Conservation (phyloP, 768 basidiomycete genomes). For the Lactarius akahatsu region DNA sequence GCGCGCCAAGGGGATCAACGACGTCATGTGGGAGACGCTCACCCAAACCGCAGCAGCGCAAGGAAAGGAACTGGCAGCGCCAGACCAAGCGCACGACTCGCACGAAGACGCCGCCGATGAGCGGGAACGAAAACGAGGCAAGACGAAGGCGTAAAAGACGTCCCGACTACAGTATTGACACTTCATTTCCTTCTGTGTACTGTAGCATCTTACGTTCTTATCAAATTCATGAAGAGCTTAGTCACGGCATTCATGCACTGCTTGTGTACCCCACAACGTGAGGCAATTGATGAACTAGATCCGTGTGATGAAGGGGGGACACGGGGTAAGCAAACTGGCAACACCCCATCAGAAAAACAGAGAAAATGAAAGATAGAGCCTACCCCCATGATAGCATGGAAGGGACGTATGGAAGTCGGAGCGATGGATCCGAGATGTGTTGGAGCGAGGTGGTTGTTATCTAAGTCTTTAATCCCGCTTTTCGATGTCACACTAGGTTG, state of each 20-base stretch:
- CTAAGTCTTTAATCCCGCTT: neutral
- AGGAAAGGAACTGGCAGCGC: slow-evolving; percentile 32
- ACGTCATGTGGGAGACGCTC: slow-evolving; percentile 88
- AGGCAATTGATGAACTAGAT: slow-evolving; percentile 4
- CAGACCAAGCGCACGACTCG: slow-evolving; percentile 17
- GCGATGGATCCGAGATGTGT: neutral
- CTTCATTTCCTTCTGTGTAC: slow-evolving; percentile 7
- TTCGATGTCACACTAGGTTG: neutral
- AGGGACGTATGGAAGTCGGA: slow-evolving; percentile 10
- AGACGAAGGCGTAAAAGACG: slow-evolving; percentile 24
- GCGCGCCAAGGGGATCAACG: slow-evolving; percentile 88
- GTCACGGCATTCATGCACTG: slow-evolving; percentile 21
- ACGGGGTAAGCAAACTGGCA: neutral
- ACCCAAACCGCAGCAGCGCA: slow-evolving; percentile 61
- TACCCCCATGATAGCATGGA: slow-evolving; percentile 2
- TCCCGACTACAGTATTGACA: slow-evolving; percentile 4
- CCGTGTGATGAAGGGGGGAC: slow-evolving; percentile 15
- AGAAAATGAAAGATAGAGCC: neutral
- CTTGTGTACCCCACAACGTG: slow-evolving; percentile 4
- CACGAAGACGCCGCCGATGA: slow-evolving; percentile 13
- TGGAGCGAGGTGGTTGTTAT: slow-evolving; percentile 4
- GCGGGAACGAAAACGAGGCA: slow-evolving; percentile 26
- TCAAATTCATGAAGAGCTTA: slow-evolving; percentile 12
- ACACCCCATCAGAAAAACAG: slow-evolving; percentile 12
- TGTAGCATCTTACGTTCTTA: slow-evolving; percentile 1